Conservation (phyloP, 371 early-diverging fungal species). For the Mucor plumbeus region DNA sequence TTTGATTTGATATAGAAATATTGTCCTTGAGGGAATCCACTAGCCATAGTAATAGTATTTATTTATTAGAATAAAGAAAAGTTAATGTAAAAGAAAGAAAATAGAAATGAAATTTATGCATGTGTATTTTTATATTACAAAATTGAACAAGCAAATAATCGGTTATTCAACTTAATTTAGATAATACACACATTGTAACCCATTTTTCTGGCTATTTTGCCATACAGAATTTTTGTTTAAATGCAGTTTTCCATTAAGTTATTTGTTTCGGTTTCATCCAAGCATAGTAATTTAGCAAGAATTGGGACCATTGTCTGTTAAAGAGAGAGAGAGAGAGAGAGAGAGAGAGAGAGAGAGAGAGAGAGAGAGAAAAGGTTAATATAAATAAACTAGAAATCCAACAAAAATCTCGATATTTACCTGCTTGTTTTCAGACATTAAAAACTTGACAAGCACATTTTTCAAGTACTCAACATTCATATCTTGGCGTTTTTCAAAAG, state of each 20-base stretch:
- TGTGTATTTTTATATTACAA: background rate
- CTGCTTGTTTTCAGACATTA: conserved; percentile 61
- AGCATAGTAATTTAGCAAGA: conserved; percentile 45
- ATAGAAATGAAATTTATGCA: conserved; percentile 7
- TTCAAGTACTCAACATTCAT: conserved; percentile 69
- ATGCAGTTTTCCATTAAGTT: conserved; percentile 27
- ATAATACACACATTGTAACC: background rate
- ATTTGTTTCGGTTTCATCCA: conserved; percentile 48
- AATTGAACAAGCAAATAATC: background rate
- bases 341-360: background rate
- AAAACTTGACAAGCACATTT: conserved; percentile 67
- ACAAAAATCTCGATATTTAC: conserved; percentile 21
- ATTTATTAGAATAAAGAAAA: background rate
- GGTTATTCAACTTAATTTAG: conserved; percentile 11
- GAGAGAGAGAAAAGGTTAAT: background rate
- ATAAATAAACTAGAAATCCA: too few relatives aligned
- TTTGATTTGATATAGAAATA: conserved; percentile 34
- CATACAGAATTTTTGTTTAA: background rate
- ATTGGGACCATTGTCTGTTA: conserved; percentile 52
- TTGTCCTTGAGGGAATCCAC: conserved; percentile 28
- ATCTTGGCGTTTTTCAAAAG: conserved; percentile 65
- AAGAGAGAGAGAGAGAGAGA: background rate
- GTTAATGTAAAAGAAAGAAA: background rate
- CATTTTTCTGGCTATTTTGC: background rate
- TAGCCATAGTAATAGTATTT: conserved; percentile 8